phyloP scores from a whole-genome alignment of 345 rosid genomes.

The Atalantia buxifolia region DNA sequence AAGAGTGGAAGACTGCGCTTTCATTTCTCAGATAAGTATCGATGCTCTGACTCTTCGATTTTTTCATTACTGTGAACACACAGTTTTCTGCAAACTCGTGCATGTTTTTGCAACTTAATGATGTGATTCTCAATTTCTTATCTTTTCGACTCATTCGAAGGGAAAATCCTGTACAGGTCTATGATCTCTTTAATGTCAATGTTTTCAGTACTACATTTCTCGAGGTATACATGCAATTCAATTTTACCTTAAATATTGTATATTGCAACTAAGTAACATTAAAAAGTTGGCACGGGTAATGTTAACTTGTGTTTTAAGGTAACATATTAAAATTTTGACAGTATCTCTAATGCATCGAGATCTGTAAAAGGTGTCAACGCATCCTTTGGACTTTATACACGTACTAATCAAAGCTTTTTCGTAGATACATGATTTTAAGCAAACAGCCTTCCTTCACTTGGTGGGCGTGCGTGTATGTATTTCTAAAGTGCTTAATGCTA shows the following conservation, averaged over 20 bases:
- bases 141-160: background rate
- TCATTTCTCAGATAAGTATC: background rate
- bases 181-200: background rate
- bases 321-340: too few relatives aligned
- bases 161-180: background rate
- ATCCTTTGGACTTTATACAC: background rate
- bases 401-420: background rate
- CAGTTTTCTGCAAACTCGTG: background rate
- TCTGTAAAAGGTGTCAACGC: background rate
- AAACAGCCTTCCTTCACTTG: too few relatives aligned
- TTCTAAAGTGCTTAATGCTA: background rate
- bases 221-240: conserved; percentile 13
- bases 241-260: too few relatives aligned
- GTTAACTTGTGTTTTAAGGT: background rate
- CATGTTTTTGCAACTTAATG: background rate
- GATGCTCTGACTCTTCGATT: background rate
- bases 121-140: background rate
- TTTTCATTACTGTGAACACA: background rate
- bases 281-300: background rate
- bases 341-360: background rate
- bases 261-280: background rate
- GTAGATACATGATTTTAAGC: background rate
- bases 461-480: too few relatives aligned
- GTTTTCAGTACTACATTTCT: conserved; percentile 16
- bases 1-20: conserved; percentile 3